Evolutionary conservation across 75 land plant species (phyloP).

Genomic region (Pinus tabuliformis): DNA sequence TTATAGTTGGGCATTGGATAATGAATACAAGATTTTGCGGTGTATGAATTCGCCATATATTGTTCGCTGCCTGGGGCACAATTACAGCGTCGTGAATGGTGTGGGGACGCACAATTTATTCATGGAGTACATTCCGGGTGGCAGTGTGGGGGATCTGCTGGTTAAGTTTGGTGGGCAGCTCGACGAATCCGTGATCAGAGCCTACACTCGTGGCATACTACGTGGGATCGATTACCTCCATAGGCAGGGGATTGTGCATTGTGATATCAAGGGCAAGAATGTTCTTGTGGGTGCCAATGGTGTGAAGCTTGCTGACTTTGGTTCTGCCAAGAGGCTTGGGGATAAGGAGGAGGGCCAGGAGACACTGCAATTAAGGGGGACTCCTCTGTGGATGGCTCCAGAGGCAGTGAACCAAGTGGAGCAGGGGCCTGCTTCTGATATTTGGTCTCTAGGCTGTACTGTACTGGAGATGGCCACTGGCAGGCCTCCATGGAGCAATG

Average conservation of each 20-base stretch:
- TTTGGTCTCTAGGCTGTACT: slow-evolving; percentile 45
- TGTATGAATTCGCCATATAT: slow-evolving; percentile 32
- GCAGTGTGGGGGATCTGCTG: slow-evolving; percentile 45
- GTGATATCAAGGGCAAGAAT: slow-evolving; percentile 73
- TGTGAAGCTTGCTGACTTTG: slow-evolving; percentile 49
- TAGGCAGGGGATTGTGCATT: slow-evolving; percentile 57
- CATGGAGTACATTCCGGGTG: slow-evolving; percentile 71
- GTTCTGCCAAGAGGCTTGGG: slow-evolving; percentile 26
- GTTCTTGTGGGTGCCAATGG: slow-evolving; percentile 32
- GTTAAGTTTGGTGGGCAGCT: slow-evolving; percentile 43
- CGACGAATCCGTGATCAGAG: slow-evolving; percentile 37
- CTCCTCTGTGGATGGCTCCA: slow-evolving; percentile 47
- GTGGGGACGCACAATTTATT: slow-evolving; percentile 22
- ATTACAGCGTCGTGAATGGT: slow-evolving; percentile 18
- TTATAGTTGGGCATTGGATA: slow-evolving; percentile 17
- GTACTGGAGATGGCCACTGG: slow-evolving; percentile 40
- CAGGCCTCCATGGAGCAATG: slow-evolving; percentile 22
- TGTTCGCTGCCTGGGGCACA: slow-evolving; percentile 35
- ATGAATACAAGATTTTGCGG: slow-evolving; percentile 37
- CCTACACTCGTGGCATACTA: slow-evolving; percentile 37
- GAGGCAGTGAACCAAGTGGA: slow-evolving; percentile 29
- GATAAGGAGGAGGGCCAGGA: neutral
- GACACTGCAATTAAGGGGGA: slow-evolving; percentile 9
- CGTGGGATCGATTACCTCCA: slow-evolving; percentile 66
- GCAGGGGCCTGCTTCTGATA: slow-evolving; percentile 27